Base-by-base conservation (phyloP, 345 rosid species). In the Ceriops zippeliana region DNA sequence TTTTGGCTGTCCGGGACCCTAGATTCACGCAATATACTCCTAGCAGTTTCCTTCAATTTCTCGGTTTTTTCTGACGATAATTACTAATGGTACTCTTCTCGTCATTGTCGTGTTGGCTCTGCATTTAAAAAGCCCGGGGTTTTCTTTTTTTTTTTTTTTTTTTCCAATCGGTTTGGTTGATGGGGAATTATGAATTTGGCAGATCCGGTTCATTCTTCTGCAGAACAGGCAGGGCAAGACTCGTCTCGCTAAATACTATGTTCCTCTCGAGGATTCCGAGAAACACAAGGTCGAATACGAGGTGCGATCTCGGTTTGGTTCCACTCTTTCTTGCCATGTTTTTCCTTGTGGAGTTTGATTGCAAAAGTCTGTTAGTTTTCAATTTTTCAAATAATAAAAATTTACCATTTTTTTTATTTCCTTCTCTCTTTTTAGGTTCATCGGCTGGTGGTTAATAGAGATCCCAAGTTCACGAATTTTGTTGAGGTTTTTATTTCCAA, bases 151-250 rank as follows among this genome's bases (percentile, higher is more conserved):
- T 34, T 7, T 34, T 6, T 34, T 34, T 34, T 0, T 34, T 34
- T 34, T 34, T 6, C 6, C 6, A 1, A 34, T 34, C 15, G 11
- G 47, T 38, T 42, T 13, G 13, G 49, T 42, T 42, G 49, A 42
- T 42, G 49, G 19, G 19, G 17, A 22, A 2, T 54, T 60, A 24
- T 52, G 20, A n/a, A n/a, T 24, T 58, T 63, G 73, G 70, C 86
- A 92, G 98, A 93, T 93, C 96, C 97, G 98, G 28, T 91, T 93
- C 88, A 91, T 93, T 65, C 85, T 93, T 74, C 77, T 93, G 76
- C 98, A 93, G 82, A 93, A 93, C 84, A 86, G 98, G 83, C 96
- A 93, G 79, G 98, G 98, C 13, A 93, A 93, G 91, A 93, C 98
- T 69, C 97, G 98, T 80, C 96, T 93, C 9, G 98, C 98, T 69